Conservation (phyloP, 2,329 filamentous ascomycete species). For the Talaromyces funiculosus region DNA sequence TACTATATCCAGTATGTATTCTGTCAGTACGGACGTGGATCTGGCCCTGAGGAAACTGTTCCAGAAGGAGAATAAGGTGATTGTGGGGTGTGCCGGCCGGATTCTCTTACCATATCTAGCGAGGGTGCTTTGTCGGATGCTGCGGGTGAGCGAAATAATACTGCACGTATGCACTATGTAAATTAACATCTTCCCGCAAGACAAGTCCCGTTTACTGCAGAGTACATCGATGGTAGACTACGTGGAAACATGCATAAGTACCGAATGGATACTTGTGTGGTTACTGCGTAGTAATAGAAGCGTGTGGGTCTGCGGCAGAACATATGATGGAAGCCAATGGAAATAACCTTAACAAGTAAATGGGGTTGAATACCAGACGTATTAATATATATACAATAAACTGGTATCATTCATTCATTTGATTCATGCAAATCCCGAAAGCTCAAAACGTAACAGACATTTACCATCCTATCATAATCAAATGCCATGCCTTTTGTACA, state of each 20-base stretch:
- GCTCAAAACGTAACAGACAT: neutral
- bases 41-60: neutral
- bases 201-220: too few relatives aligned
- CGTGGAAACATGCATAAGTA: too few relatives aligned
- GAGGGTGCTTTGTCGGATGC: neutral
- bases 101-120: neutral
- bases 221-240: too few relatives aligned
- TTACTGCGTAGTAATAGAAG: too few relatives aligned
- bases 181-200: too few relatives aligned
- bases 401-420: slow-evolving; percentile 7
- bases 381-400: neutral
- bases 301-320: neutral
- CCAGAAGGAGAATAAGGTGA: too few relatives aligned
- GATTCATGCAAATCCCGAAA: neutral
- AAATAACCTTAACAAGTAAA: neutral
- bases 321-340: neutral
- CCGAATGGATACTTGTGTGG: too few relatives aligned
- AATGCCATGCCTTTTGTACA: slow-evolving; percentile 8
- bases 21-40: too few relatives aligned
- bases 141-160: too few relatives aligned
- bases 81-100: neutral
- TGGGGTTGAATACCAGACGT: neutral
- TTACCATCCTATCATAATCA: neutral
- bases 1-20: too few relatives aligned
- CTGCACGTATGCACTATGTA: too few relatives aligned